phyloP scores from a whole-genome alignment of 495 filamentous ascomycete species.

The Delitschia confertaspora region DNA sequence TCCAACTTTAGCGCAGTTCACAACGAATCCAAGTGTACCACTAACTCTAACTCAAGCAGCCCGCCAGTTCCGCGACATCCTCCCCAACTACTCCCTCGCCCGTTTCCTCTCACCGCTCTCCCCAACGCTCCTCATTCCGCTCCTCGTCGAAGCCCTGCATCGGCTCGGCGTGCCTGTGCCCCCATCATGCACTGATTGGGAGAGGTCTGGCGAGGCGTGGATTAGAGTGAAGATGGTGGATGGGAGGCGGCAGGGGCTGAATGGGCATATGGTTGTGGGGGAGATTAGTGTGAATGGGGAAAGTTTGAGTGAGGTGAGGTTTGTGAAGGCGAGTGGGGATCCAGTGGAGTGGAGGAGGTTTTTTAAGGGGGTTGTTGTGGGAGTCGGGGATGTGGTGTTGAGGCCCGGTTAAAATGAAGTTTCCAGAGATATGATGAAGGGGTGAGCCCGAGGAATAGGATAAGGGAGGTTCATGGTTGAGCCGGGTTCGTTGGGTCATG shows the following conservation, averaged over 20 bases:
- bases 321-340: conserved; percentile 92
- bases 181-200: conserved; percentile 33
- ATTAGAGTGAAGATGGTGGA: conserved; percentile 69
- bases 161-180: conserved; percentile 71
- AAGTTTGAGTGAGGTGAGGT: conserved; percentile 73
- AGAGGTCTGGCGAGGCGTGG: conserved; percentile 38
- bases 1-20: conserved; percentile 88
- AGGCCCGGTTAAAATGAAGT: conserved; percentile 23
- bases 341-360: conserved; percentile 94
- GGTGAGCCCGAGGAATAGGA: too few relatives aligned
- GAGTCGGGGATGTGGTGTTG: conserved; percentile 72
- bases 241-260: conserved; percentile 66
- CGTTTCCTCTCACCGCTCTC: conserved; percentile 84
- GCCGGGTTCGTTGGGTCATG: too few relatives aligned
- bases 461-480: too few relatives aligned
- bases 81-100: conserved; percentile 71
- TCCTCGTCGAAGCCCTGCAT: conserved; percentile 73
- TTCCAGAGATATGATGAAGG: too few relatives aligned
- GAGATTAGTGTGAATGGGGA: conserved; percentile 38
- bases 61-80: conserved; percentile 77
- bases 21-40: conserved; percentile 65
- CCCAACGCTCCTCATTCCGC: conserved; percentile 65
- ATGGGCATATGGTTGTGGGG: conserved; percentile 77
- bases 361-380: conserved; percentile 82
- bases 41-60: conserved; percentile 79